These are phyloP conservation scores for Mortierella sp. DNA, from an alignment of 371 early-diverging fungal species.

Conservation along the genomic window DNA sequence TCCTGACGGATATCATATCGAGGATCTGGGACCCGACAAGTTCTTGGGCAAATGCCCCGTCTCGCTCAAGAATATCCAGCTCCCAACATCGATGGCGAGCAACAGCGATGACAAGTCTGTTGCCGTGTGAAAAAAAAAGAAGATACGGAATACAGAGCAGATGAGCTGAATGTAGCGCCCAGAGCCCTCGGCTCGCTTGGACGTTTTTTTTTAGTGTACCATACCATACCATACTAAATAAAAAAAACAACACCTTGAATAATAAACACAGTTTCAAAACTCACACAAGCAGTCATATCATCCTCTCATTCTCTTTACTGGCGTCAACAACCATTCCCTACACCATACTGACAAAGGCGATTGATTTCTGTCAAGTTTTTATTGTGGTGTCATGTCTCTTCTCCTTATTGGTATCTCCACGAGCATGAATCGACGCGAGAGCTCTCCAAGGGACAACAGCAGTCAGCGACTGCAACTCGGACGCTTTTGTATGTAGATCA, in stretches of 20 bases:
- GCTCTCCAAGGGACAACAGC: neutral
- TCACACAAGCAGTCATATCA: no score
- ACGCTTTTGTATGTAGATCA: neutral
- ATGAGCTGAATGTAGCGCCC: neutral
- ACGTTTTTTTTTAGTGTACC: neutral
- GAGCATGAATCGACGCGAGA: neutral
- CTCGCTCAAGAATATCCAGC: neutral
- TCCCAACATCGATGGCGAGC: no score
- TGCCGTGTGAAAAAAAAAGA: neutral
- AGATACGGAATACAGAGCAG: neutral
- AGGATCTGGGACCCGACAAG: conserved; percentile 57
- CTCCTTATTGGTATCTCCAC: conserved; percentile 12
- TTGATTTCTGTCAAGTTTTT: neutral
- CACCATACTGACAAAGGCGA: neutral
- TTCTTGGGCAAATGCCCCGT: conserved; percentile 21
- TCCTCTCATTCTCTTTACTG: no score
- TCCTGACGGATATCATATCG: conserved; percentile 51
- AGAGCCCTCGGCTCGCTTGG: neutral
- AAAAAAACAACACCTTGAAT: neutral
- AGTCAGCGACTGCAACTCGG: neutral
- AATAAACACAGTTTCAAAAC: neutral
- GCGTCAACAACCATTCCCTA: no score
- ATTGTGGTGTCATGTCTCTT: neutral
- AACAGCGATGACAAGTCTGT: neutral
- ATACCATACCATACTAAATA: neutral